A percentile compares a stretch with the other conserved stretches of the same genome.
These are phyloP conservation scores for Chiua virens DNA, from an alignment of 768 basidiomycete genomes.

Conservation along the genomic window DNA sequence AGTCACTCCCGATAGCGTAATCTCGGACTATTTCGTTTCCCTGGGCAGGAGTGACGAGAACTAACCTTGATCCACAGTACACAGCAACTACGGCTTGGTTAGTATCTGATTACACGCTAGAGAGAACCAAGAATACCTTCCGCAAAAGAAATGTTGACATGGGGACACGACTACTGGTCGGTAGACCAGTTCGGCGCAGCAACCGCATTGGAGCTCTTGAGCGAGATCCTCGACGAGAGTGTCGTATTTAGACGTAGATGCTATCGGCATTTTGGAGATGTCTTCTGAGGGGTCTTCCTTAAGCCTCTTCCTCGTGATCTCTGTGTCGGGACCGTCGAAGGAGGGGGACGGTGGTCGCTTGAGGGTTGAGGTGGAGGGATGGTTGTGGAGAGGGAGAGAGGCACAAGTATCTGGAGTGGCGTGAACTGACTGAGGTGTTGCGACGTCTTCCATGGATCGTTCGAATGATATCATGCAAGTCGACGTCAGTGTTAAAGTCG, in stretches of 20 bases:
- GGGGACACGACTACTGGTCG: conserved; percentile 79
- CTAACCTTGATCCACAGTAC: conserved; percentile 82
- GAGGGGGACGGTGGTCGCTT: conserved; percentile 67
- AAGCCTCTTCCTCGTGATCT: conserved; percentile 57
- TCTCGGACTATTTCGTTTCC: conserved; percentile 2
- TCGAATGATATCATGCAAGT: conserved; percentile 15
- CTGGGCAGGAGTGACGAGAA: conserved; percentile 15
- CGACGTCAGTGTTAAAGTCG: conserved; percentile 11
- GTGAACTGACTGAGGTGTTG: background rate
- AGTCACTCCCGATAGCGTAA: background rate
- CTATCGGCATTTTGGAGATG: conserved; percentile 7
- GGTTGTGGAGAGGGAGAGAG: conserved; percentile 11
- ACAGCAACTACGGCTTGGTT: conserved; percentile 60
- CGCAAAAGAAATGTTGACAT: conserved; percentile 91
- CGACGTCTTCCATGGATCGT: conserved; percentile 18
- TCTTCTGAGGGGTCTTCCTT: conserved; percentile 45
- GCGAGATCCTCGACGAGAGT: conserved; percentile 60
- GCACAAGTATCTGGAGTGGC: background rate
- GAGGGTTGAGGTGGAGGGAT: conserved; percentile 27
- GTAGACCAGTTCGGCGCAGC: conserved; percentile 81
- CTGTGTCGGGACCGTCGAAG: conserved; percentile 49
- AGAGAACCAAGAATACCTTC: conserved; percentile 53
- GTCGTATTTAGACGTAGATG: conserved; percentile 22
- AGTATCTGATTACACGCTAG: conserved; percentile 38
- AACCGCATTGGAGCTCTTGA: conserved; percentile 81